Percentiles rank a stretch among this genome's conserved stretches.
Conservation (phyloP, 345 rosid species). For the Trapa incisa region DNA sequence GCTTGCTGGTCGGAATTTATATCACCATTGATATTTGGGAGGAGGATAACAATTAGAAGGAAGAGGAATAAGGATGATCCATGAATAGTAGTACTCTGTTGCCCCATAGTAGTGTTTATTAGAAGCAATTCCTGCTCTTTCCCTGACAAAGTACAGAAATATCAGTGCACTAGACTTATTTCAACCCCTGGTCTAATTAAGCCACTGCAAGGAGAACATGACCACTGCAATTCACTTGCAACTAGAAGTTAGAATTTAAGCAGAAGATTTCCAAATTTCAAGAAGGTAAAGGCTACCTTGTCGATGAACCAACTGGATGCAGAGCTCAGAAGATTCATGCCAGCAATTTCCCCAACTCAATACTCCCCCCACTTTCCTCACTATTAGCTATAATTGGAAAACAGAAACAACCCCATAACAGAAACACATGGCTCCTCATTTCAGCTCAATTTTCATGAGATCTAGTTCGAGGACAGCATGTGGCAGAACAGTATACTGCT, state of each 20-base stretch:
- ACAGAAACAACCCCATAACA: not conserved
- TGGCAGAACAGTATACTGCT: not conserved
- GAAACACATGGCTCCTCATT: not conserved
- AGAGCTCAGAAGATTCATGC: not conserved
- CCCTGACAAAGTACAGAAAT: no score
- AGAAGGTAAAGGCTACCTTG: not conserved
- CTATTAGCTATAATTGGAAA: not conserved
- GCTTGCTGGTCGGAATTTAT: slow-evolving; percentile 55
- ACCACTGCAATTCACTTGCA: not conserved
- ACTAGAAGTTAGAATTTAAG: no score
- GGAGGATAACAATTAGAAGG: slow-evolving; percentile 15
- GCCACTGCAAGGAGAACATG: not conserved
- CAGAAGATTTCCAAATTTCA: not conserved
- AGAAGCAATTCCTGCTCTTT: slow-evolving; percentile 2
- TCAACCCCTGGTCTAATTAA: not conserved
- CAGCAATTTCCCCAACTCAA: not conserved
- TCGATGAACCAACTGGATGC: not conserved
- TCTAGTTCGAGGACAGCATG: not conserved
- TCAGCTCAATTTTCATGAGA: not conserved
- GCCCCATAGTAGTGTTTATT: slow-evolving; percentile 28
- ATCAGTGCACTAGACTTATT: not conserved
- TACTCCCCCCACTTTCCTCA: not conserved
- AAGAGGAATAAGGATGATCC: slow-evolving; percentile 23
- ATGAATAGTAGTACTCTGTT: slow-evolving; percentile 7
- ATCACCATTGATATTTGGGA: slow-evolving; percentile 29